Percentiles rank a stretch among this genome's conserved stretches.
Conservation (phyloP, 805 yeast species). For the Wickerhamomyces chambardii region DNA sequence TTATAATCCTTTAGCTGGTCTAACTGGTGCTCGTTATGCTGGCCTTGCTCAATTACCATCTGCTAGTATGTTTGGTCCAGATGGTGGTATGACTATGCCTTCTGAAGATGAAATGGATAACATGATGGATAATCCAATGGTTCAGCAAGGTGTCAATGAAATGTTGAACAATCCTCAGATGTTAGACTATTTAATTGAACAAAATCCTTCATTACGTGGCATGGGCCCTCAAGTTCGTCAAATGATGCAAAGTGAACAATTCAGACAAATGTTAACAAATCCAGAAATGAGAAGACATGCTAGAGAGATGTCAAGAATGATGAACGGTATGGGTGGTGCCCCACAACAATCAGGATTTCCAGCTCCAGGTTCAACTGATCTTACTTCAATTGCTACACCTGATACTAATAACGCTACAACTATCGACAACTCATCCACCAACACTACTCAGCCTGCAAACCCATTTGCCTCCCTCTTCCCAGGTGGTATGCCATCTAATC, state of each 20-base stretch:
- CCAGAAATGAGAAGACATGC: constrained; percentile 81
- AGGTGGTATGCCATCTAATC: constrained; percentile 27
- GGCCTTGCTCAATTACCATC: constrained; percentile 86
- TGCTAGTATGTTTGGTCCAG: constrained; percentile 87
- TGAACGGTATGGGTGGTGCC: constrained; percentile 21
- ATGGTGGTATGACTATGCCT: constrained; percentile 80
- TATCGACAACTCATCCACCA: constrained; percentile 10
- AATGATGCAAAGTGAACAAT: constrained; percentile 74
- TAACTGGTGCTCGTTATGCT: constrained; percentile 94
- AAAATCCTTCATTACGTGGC: constrained; percentile 74
- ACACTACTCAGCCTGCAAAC: constrained; percentile 23
- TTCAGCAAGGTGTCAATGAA: constrained; percentile 75
- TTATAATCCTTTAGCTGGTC: constrained; percentile 82
- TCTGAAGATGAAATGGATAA: constrained; percentile 65
- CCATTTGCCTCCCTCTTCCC: constrained; percentile 42
- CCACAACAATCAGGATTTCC: constrained; percentile 30
- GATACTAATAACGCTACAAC: constrained; percentile 10
- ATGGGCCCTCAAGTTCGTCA: constrained; percentile 89
- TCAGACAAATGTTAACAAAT: constrained; percentile 72
- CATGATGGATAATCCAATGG: constrained; percentile 75
- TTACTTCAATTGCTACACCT: constrained; percentile 14
- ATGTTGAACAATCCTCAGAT: constrained; percentile 83
- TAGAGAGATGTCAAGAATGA: constrained; percentile 62
- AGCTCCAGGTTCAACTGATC: constrained; percentile 34
- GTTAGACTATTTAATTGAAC: constrained; percentile 73